A percentile compares a stretch with the other conserved stretches of the same genome.
Conservation (phyloP, 2,329 filamentous ascomycete species). For the Clonostachys chloroleuca region DNA sequence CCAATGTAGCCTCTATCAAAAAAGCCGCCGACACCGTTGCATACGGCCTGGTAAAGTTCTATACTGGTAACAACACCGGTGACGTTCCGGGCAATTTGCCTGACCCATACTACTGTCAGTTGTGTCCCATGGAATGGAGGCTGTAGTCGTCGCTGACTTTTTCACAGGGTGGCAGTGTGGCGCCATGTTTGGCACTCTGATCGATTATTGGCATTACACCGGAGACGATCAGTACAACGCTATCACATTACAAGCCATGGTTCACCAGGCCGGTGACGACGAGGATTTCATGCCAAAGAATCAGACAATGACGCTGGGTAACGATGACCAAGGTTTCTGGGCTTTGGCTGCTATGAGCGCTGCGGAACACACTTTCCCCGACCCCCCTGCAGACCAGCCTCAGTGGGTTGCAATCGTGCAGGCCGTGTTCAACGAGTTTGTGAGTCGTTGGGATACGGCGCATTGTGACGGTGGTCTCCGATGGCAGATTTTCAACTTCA, state of each 20-base stretch:
- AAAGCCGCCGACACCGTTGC: conserved; percentile 40
- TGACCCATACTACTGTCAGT: conserved; percentile 60
- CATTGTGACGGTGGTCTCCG: conserved; percentile 69
- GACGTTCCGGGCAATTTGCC: conserved; percentile 54
- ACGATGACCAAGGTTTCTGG: conserved; percentile 83
- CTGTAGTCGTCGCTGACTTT: background rate
- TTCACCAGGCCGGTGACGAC: conserved; percentile 57
- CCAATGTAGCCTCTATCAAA: conserved; percentile 40
- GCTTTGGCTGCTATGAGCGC: conserved; percentile 77
- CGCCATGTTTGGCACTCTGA: conserved; percentile 64
- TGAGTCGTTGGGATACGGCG: conserved; percentile 61
- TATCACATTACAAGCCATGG: conserved; percentile 51
- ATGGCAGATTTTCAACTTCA: conserved; percentile 83
- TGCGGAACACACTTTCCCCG: conserved; percentile 70
- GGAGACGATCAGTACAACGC: conserved; percentile 62
- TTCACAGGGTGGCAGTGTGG: conserved; percentile 63
- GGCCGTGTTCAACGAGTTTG: conserved; percentile 77
- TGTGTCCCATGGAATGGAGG: conserved; percentile 2
- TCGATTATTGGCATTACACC: conserved; percentile 71
- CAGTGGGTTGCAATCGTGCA: conserved; percentile 75
- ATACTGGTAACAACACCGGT: conserved; percentile 54
- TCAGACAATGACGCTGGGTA: conserved; percentile 57
- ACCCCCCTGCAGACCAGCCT: conserved; percentile 57
- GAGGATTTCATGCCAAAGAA: conserved; percentile 64
- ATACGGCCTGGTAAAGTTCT: conserved; percentile 41